A percentile compares a stretch with the other conserved stretches of the same genome.
Conservation (phyloP, 805 yeast genomes). For the Saccharomycopsis babjevae region DNA sequence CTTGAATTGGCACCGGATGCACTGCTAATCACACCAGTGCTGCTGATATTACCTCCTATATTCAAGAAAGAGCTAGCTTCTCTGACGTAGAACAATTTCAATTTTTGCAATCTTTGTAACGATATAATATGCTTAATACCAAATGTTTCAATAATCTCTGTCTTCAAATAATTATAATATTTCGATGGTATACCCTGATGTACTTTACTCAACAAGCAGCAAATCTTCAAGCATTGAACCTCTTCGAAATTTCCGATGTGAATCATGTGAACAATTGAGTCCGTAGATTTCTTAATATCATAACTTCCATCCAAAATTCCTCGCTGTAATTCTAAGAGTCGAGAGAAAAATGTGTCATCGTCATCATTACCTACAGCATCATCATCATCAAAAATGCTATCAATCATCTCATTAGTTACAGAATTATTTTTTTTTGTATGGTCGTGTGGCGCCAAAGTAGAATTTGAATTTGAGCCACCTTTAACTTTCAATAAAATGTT, state of each 20-base stretch:
- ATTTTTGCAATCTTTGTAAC: conserved; percentile 38
- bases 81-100: conserved; percentile 36
- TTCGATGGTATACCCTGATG: conserved; percentile 60
- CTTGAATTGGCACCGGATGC: background rate
- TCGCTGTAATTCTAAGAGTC: conserved; percentile 18
- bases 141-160: conserved; percentile 48
- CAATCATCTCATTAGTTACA: conserved; percentile 10
- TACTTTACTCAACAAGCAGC: conserved; percentile 50
- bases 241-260: conserved; percentile 27
- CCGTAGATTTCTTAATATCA: conserved; percentile 21
- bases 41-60: background rate
- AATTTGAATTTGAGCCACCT: conserved; percentile 19
- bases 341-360: conserved; percentile 19
- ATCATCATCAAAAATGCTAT: background rate
- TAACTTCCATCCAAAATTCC: conserved; percentile 10
- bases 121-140: conserved; percentile 46
- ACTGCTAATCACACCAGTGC: background rate
- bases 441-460: conserved; percentile 16
- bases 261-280: conserved; percentile 40
- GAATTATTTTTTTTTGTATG: conserved; percentile 21
- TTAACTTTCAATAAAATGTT: conserved; percentile 41
- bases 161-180: conserved; percentile 46
- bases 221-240: conserved; percentile 38
- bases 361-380: conserved; percentile 18
- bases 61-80: conserved; percentile 18